Conservation (phyloP, 345 rosid species). For the Arabidopsis suecica region DNA sequence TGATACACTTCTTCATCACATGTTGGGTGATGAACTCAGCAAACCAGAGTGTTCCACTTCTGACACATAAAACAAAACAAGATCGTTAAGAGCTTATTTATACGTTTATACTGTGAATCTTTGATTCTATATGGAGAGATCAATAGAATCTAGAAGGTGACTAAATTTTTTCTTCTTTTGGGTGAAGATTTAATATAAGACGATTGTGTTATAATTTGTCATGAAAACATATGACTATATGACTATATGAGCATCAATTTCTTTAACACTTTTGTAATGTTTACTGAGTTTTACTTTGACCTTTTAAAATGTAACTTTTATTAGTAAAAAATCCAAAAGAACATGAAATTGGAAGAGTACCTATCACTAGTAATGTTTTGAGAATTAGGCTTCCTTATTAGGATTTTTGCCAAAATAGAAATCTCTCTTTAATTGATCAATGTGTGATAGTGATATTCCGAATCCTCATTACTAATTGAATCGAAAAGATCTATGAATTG, state of each 20-base stretch:
- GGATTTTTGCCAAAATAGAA: too few relatives aligned
- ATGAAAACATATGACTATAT: neutral
- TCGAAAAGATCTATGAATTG: too few relatives aligned
- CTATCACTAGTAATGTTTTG: too few relatives aligned
- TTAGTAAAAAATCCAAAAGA: too few relatives aligned
- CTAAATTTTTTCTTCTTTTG: neutral
- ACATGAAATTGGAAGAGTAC: too few relatives aligned
- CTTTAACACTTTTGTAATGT: constrained; percentile 2
- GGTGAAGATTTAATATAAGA: neutral
- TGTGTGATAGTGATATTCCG: too few relatives aligned
- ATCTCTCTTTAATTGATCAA: too few relatives aligned
- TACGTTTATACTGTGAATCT: neutral
- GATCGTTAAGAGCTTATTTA: neutral
- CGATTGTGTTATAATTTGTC: constrained; percentile 3
- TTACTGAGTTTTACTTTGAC: too few relatives aligned
- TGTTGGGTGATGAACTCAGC: constrained; percentile 64
- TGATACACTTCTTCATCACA: constrained; percentile 88
- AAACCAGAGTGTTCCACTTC: constrained; percentile 47
- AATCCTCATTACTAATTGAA: too few relatives aligned
- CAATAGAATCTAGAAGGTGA: constrained; percentile 5
- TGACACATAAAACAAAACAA: constrained; percentile 1
- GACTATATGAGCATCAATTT: neutral
- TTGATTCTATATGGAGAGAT: constrained; percentile 28
- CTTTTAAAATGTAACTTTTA: too few relatives aligned
- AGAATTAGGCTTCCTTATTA: too few relatives aligned